Conservation (phyloP, 2,329 filamentous ascomycete genomes). For the Penicillium hesseltinei region DNA sequence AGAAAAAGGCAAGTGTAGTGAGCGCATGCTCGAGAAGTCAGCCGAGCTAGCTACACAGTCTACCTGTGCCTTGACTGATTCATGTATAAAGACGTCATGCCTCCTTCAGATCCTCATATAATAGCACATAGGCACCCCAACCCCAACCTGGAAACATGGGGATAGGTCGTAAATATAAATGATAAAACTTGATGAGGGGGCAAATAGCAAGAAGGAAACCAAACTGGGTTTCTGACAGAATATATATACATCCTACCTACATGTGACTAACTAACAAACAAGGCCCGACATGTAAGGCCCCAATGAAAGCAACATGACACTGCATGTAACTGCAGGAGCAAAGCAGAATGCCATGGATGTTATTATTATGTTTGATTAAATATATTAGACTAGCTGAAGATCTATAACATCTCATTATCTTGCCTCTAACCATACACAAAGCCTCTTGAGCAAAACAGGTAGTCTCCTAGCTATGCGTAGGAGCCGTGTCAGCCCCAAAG, state of each 20-base stretch:
- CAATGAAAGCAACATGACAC: background rate
- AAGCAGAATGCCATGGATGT: background rate
- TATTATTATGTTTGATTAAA: background rate
- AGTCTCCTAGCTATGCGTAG: background rate
- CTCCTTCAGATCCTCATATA: background rate
- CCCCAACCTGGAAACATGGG: background rate
- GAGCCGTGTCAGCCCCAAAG: constrained; percentile 28
- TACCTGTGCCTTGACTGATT: no score
- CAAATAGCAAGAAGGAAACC: background rate
- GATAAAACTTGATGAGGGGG: background rate
- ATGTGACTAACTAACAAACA: background rate
- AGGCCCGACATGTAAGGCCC: background rate
- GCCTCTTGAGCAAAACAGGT: background rate
- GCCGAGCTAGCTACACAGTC: no score
- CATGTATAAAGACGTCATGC: background rate
- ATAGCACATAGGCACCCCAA: background rate
- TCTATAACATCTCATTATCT: background rate
- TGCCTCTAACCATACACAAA: background rate
- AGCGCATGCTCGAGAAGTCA: no score
- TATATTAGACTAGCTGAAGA: background rate
- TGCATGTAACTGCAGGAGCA: no score
- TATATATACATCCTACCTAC: background rate
- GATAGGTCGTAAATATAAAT: background rate
- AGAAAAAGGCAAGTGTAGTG: no score
- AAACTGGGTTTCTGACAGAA: background rate